These are phyloP conservation scores for Stentor roeselii DNA, from an alignment of 73 alveolate species.

Conservation along the genomic window DNA sequence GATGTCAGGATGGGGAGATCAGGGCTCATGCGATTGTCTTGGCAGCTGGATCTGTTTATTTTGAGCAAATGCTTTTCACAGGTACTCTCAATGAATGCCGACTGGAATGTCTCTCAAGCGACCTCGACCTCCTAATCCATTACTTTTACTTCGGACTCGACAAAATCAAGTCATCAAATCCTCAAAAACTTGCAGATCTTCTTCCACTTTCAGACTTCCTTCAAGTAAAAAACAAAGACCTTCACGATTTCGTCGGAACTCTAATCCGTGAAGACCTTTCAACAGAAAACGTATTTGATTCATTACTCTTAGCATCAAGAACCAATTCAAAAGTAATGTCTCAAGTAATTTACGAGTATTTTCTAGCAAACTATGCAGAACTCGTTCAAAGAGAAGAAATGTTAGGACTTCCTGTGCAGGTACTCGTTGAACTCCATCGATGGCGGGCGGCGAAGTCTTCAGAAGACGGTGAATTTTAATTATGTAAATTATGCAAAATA, in stretches of 20 bases:
- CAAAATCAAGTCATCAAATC: not conserved
- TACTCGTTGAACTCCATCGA: constrained; percentile 3
- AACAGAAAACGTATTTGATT: constrained; percentile 9
- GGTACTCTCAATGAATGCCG: not conserved
- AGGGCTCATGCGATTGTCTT: not conserved
- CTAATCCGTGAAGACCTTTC: not conserved
- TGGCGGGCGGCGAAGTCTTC: not conserved
- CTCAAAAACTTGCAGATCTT: not conserved
- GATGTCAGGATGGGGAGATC: not conserved
- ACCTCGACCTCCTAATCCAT: not conserved
- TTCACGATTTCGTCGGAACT: constrained; percentile 1
- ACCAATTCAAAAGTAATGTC: not conserved
- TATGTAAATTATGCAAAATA: too few species aligned
- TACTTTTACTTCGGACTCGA: constrained; percentile 5
- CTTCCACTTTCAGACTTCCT: constrained; percentile 1
- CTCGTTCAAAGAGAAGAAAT: constrained; percentile 8
- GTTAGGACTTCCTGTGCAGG: constrained; percentile 13
- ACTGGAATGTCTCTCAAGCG: not conserved
- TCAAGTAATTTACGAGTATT: not conserved
- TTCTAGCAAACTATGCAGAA: constrained; percentile 3
- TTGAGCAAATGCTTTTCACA: not conserved
- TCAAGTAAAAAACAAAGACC: not conserved
- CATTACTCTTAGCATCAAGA: not conserved
- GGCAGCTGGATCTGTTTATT: not conserved
- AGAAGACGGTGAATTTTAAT: too few species aligned